Evolutionary conservation across 768 basidiomycete species (phyloP).

Genomic region (Boletus rubescentipes): DNA sequence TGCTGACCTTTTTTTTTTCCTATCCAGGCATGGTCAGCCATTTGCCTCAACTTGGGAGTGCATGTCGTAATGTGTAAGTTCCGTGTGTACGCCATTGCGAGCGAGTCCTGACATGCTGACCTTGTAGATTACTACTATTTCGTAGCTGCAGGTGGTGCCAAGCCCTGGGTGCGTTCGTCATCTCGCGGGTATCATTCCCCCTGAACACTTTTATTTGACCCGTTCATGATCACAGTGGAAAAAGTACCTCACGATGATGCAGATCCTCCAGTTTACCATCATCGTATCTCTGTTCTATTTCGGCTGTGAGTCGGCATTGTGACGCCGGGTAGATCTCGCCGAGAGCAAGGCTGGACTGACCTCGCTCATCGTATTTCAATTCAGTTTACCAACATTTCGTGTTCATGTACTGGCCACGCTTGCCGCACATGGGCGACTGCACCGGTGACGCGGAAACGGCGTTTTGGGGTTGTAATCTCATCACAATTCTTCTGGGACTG

Average conservation of each 20-base stretch:
- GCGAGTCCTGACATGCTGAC: neutral
- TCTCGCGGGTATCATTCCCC: neutral
- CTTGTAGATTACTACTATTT: conserved; percentile 93
- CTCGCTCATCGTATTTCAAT: neutral
- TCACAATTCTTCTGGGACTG: conserved; percentile 22
- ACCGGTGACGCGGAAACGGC: conserved; percentile 21
- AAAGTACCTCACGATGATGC: conserved; percentile 25
- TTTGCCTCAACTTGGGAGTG: conserved; percentile 86
- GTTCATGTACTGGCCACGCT: conserved; percentile 24
- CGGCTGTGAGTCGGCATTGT: conserved; percentile 17
- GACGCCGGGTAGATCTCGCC: neutral
- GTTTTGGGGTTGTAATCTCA: conserved; percentile 12
- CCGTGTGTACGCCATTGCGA: neutral
- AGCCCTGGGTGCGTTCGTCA: conserved; percentile 19
- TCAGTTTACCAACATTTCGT: conserved; percentile 28
- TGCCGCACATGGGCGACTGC: conserved; percentile 29
- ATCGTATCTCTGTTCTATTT: conserved; percentile 23
- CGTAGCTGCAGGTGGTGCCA: conserved; percentile 72
- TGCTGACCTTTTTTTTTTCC: conserved; percentile 8
- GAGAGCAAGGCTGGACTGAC: neutral
- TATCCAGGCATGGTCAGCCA: conserved; percentile 86
- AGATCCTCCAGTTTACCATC: conserved; percentile 27
- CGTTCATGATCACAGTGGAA: conserved; percentile 26
- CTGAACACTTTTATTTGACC: neutral
- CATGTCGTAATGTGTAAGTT: conserved; percentile 96